Base-by-base conservation (phyloP, 768 basidiomycete species). In the Rhizopogon salebrosus region DNA sequence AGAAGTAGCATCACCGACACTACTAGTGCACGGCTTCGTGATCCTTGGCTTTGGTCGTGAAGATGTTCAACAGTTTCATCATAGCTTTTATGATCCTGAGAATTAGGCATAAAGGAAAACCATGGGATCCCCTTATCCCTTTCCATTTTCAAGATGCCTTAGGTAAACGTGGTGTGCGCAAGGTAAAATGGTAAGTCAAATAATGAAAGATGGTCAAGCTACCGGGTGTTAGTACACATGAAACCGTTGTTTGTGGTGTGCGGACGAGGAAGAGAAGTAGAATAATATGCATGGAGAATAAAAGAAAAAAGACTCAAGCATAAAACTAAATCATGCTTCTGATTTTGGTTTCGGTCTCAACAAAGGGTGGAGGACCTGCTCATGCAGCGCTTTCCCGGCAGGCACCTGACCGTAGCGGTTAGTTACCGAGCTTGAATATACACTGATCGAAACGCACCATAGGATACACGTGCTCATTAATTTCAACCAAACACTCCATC, bases 351-450 rank as follows among this genome's bases (percentile, higher is more conserved):
- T 61, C 20, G 60, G 53, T 55, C 64, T 64, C 55, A 84, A 56
- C 22, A 67, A 67, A 22, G 87, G 86, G 65, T 92, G 89, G 40
- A 95, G 72, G 65, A 94, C 75, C 70, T 90, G 89, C 72, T 98
- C 92, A 65, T 97, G 90, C 37, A 98, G 77, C 49, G 94, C 93
- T 72, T 92, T 95, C 41, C 95, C 95, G 41, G 93, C 94, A 13
- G 93, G 83, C 22, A 91, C 89, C 87, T 89, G 60, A 16, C 57
- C 9, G 50, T 7, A 34, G 23, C 41, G 22, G 49, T 56, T 48
- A 55, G 45, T 24, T 29, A 36, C 48, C 40, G 26, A 22, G 11
- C 22, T 18, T n/a, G 41, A 27, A 34, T 1, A 48, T 16, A 23
- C 29, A 46, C 53, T 45, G 23, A 8, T 10, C 16, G 41, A 14